phyloP scores from a whole-genome alignment of 352 stramenopile genomes.

The Pythium vanterpoolii region DNA sequence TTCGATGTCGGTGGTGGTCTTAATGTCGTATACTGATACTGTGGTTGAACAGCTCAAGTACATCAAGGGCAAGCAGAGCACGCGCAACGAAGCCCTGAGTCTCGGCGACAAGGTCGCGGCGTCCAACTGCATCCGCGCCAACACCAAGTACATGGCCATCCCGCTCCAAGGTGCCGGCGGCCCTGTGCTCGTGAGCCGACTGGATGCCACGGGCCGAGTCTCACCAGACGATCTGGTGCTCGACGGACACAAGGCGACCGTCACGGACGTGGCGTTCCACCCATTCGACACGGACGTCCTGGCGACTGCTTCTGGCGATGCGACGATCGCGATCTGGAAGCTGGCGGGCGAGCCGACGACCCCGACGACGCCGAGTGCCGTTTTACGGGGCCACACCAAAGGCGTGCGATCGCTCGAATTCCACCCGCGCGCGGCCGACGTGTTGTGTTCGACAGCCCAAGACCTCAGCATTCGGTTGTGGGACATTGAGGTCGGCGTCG shows the following conservation, averaged over 20 bases:
- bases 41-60: constrained; percentile 52
- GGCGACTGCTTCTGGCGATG: constrained; percentile 55
- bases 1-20: neutral
- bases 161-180: constrained; percentile 57
- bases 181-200: constrained; percentile 53
- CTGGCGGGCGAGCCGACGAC: constrained; percentile 18
- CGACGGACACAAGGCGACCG: constrained; percentile 63
- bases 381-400: constrained; percentile 49
- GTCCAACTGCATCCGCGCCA: constrained; percentile 51
- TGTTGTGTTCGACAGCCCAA: constrained; percentile 54
- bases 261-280: constrained; percentile 64
- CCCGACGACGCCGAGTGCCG: constrained; percentile 2
- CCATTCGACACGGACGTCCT: constrained; percentile 52
- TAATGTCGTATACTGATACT: neutral
- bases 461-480: constrained; percentile 73
- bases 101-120: constrained; percentile 42
- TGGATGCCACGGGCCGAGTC: constrained; percentile 49
- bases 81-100: constrained; percentile 54
- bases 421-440: constrained; percentile 54
- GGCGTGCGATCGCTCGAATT: constrained; percentile 57
- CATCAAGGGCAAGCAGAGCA: constrained; percentile 54
- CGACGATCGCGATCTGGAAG: constrained; percentile 62
- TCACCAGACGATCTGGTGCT: constrained; percentile 34
- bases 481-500: constrained; percentile 54
- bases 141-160: constrained; percentile 50